Evolutionary conservation across 139 green algal genomes (phyloP).

Genomic region (Chlamydomonas schloesseri): DNA sequence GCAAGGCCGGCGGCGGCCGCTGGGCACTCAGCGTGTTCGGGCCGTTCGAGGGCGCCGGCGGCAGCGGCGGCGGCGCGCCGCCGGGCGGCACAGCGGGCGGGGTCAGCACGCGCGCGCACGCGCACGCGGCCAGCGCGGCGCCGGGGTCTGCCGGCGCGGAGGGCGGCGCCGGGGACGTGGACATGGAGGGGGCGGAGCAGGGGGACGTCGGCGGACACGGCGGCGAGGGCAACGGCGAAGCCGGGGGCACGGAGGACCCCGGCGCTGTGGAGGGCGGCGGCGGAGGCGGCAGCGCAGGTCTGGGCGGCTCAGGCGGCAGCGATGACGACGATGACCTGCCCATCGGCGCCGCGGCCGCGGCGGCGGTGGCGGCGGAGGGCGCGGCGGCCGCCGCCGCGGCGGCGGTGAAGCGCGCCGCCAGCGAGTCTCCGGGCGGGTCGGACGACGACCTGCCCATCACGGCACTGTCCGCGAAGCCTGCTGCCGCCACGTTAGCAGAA

Average conservation of each 20-base stretch:
- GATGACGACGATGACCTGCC: constrained; percentile 25
- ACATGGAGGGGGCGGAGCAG: not conserved
- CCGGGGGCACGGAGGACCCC: no score
- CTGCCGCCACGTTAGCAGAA: not conserved
- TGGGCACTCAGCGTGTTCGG: constrained; percentile 31
- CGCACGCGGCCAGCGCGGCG: no score
- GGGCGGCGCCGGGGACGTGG: not conserved
- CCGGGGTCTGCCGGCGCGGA: not conserved
- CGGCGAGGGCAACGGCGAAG: no score
- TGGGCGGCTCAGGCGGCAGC: no score
- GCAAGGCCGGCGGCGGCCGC: constrained; percentile 28
- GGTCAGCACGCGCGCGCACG: no score
- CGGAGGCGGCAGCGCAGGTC: not conserved
- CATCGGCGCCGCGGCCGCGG: constrained; percentile 1
- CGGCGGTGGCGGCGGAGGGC: not conserved
- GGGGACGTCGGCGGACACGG: not conserved
- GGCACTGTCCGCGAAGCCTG: constrained; percentile 10
- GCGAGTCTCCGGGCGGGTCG: not conserved
- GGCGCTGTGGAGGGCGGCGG: not conserved
- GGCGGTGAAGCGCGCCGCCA: not conserved
- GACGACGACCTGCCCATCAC: constrained; percentile 36
- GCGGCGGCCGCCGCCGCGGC: not conserved
- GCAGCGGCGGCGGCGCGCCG: not conserved
- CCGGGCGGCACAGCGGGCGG: no score
- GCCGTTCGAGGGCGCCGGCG: constrained; percentile 6